Conservation (phyloP, 2,329 filamentous ascomycete species). For the Lachnellula arida region DNA sequence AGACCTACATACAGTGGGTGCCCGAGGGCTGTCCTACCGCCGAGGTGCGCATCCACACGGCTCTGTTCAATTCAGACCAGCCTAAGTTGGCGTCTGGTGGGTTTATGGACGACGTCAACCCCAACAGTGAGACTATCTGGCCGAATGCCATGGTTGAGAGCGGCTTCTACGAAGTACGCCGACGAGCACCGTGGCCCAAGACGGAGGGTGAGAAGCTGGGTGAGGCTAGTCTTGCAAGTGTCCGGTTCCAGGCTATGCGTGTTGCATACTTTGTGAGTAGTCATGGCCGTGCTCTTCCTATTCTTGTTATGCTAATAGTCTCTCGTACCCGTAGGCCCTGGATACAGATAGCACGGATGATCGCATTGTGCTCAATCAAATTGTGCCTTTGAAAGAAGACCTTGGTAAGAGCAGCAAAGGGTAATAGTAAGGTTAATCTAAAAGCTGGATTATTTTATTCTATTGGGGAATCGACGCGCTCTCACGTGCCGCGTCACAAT, state of each 20-base stretch:
- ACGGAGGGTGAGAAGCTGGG: slow-evolving; percentile 57
- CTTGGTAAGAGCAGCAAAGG: slow-evolving; percentile 26
- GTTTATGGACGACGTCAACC: slow-evolving; percentile 77
- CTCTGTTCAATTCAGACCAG: slow-evolving; percentile 78
- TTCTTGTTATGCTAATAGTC: not conserved
- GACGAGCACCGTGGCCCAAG: slow-evolving; percentile 72
- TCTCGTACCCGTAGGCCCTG: slow-evolving; percentile 39
- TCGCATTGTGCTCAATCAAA: slow-evolving; percentile 77
- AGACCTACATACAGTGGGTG: slow-evolving; percentile 87
- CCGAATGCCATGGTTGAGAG: slow-evolving; percentile 71
- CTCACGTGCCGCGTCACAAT: too few species aligned
- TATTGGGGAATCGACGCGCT: too few species aligned
- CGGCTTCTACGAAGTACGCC: slow-evolving; percentile 69
- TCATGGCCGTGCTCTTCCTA: not conserved
- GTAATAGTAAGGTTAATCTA: not conserved
- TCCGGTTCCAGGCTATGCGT: slow-evolving; percentile 84
- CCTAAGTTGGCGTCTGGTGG: slow-evolving; percentile 70
- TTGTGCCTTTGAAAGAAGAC: slow-evolving; percentile 85
- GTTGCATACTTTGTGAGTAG: slow-evolving; percentile 57
- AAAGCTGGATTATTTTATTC: not conserved
- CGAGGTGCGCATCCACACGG: slow-evolving; percentile 69
- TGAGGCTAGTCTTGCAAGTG: slow-evolving; percentile 59
- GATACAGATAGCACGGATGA: slow-evolving; percentile 71
- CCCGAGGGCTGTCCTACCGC: slow-evolving; percentile 41
- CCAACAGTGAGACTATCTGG: slow-evolving; percentile 71